Evolutionary conservation across 1,284 basidiomycete genomes (phyloP), one percentile per base, ranked within the genome.

Genomic region (Vanrija sp.): DNA sequence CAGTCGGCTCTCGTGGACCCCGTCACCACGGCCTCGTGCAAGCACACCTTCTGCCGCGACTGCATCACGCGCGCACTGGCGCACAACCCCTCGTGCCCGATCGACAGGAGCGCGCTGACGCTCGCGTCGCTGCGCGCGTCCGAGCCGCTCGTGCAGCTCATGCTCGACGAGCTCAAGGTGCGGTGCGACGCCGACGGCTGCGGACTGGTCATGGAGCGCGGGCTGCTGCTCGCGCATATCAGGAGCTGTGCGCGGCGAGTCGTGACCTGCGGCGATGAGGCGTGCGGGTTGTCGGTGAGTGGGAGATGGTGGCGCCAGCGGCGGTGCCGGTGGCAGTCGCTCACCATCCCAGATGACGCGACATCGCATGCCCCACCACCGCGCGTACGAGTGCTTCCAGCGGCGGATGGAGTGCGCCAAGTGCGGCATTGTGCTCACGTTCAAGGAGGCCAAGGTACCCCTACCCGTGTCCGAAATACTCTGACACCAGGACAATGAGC

Each of bases 131-230:
- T 71, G 40, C 51, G 61, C 49, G 66, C 61, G 40, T 62, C 47
- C 25, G 55, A 60, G 39, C 62, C 58, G 46, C 49, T 62, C 2
- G 52, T 65, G 25, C 65, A 56, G 52, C 63, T 71, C 44, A 84
- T 93, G 65, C 87, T 91, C 40, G 89, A 92, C 63, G 90, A 92
- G 76, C 80, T 93, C 43, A 57, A 83, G 26, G 88, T 92, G 0
- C 83, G 85, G 66, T 92, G 90, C 72, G 80, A 83, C 1, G 65
- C 65, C 6, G 65, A 66, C 9, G 67, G 54, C 3, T 92, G 89
- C 69, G 69, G 74, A 5, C 74, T 83, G 68, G 84, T 82, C 14
- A 85, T 83, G 65, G 85, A 92, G 71, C 78, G 89, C 29, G 86
- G 88, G 59, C 72, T 85, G n/a, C 75, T 90, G 18, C 76, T 81